A percentile compares a stretch with the other conserved stretches of the same genome.
Evolutionary conservation across 176 grass and related monocot genomes (phyloP).

Genomic region (Ensete glaucum): DNA sequence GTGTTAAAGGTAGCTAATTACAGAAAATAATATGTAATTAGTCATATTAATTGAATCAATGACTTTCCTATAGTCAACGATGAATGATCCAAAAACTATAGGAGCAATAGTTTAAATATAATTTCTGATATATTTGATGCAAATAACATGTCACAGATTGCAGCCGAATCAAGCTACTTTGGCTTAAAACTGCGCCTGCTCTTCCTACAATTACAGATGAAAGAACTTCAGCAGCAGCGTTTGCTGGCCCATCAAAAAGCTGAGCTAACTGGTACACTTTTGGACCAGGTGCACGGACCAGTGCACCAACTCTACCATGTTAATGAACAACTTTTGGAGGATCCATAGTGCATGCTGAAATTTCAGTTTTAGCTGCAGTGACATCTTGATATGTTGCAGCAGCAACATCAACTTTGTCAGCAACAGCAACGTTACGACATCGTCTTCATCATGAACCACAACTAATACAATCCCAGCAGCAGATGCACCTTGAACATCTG

Average conservation of each 20-base stretch:
- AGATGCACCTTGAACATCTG: slow-evolving; percentile 77
- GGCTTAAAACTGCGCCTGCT: slow-evolving; percentile 56
- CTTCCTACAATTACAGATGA: slow-evolving; percentile 9
- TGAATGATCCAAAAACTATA: no score
- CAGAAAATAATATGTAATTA: no score
- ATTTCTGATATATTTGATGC: no score
- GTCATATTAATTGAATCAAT: no score
- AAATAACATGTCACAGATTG: no score
- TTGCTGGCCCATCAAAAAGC: slow-evolving; percentile 7
- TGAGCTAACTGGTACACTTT: slow-evolving; percentile 1
- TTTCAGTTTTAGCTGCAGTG: background rate
- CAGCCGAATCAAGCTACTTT: slow-evolving; percentile 48
- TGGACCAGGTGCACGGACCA: background rate
- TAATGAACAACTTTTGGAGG: slow-evolving; percentile 1
- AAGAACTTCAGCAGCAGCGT: background rate
- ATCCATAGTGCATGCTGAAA: background rate
- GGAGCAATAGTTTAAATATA: no score
- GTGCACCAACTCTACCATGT: background rate
- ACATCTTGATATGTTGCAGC: background rate
- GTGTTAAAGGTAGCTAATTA: no score
- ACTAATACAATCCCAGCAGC: slow-evolving; percentile 46
- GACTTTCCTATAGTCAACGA: no score
- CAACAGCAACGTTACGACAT: slow-evolving; percentile 43
- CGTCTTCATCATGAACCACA: slow-evolving; percentile 10
- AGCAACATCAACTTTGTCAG: slow-evolving; percentile 41